A percentile compares a stretch with the other conserved stretches of the same genome.
Evolutionary conservation across 495 filamentous ascomycete species (phyloP).

Genomic region (Penicillium simplicissimum): DNA sequence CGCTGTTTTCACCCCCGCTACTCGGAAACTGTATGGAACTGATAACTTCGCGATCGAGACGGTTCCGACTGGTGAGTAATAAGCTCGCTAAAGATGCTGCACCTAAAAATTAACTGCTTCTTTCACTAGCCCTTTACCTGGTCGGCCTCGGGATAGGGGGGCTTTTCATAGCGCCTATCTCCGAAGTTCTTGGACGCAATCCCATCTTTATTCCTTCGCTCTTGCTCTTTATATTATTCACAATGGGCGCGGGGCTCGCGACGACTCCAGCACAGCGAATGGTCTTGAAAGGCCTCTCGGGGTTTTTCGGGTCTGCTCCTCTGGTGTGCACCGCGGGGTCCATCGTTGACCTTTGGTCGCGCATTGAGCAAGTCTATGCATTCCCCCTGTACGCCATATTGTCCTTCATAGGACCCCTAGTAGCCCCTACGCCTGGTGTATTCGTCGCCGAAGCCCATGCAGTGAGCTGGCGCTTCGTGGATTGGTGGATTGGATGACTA

Average conservation of each 20-base stretch:
- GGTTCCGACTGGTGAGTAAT: constrained; percentile 30
- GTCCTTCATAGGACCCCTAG: constrained; percentile 45
- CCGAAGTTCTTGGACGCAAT: constrained; percentile 56
- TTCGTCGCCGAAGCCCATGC: constrained; percentile 31
- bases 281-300: constrained; percentile 44
- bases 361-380: constrained; percentile 41
- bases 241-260: constrained; percentile 44
- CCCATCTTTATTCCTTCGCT: constrained; percentile 47
- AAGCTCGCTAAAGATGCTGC: constrained; percentile 33
- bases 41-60: constrained; percentile 16
- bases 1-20: constrained; percentile 23
- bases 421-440: constrained; percentile 46
- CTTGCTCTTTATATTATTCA: constrained; percentile 44
- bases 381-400: constrained; percentile 47
- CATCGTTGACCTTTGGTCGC: constrained; percentile 44
- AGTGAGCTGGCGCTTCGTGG: constrained; percentile 45
- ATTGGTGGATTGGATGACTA: constrained; percentile 49
- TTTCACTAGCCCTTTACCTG: constrained; percentile 44
- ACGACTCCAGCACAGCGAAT: constrained; percentile 41
- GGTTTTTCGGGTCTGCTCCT: constrained; percentile 48
- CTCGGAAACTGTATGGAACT: constrained; percentile 6
- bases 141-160: constrained; percentile 54
- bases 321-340: constrained; percentile 35
- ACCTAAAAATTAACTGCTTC: constrained; percentile 15
- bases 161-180: constrained; percentile 44